phyloP scores from a whole-genome alignment of 192 early-diverging fungal species.

The Backusella psychrophila region DNA sequence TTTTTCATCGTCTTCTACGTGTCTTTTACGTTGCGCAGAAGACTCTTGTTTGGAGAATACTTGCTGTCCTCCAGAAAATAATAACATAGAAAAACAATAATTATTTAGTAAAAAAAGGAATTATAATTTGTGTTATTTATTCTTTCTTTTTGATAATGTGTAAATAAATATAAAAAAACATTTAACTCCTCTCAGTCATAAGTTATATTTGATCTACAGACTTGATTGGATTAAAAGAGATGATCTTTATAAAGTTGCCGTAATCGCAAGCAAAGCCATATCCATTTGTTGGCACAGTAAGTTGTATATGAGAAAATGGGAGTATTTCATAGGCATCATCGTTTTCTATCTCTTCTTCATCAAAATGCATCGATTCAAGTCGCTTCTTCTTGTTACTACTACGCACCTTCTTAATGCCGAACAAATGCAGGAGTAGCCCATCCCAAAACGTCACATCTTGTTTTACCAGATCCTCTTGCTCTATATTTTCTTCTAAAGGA shows the following conservation, averaged over 20 bases:
- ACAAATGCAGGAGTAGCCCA: not conserved
- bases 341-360: conserved; percentile 13
- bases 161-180: not conserved
- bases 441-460: not conserved
- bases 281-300: not conserved
- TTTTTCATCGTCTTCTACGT: conserved; percentile 12
- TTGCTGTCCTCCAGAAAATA: conserved; percentile 32
- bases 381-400: not conserved
- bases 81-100: not conserved
- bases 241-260: conserved; percentile 25
- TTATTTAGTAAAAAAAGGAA: not conserved
- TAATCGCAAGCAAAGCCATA: conserved; percentile 23
- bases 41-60: conserved; percentile 36
- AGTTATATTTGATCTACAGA: not conserved
- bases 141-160: not conserved
- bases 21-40: conserved; percentile 31
- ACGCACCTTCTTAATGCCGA: not conserved
- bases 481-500: not conserved
- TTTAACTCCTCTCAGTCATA: not conserved
- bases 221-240: conserved; percentile 9
- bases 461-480: not conserved
- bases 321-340: conserved; percentile 14
- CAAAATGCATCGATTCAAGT: not conserved
- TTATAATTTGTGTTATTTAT: not conserved
- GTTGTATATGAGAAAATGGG: conserved; percentile 13